Evolutionary conservation across 1,284 basidiomycete genomes (phyloP).

Genomic region (Ganoderma lucidum): DNA sequence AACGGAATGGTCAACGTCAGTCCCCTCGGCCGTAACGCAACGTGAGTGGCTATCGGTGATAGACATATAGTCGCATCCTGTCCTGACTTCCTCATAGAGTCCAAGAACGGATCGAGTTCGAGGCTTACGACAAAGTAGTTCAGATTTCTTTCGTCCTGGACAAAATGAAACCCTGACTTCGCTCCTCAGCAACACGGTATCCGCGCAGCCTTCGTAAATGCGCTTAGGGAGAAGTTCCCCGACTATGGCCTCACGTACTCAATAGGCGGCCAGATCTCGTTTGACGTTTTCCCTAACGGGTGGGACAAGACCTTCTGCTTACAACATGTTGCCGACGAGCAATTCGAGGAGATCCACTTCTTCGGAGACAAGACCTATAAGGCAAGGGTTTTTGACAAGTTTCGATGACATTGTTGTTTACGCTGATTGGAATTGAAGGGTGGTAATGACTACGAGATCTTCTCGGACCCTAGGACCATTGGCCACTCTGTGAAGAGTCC

Average conservation of each 20-base stretch:
- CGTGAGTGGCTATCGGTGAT: constrained; percentile 55
- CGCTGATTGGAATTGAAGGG: constrained; percentile 57
- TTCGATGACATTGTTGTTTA: not conserved
- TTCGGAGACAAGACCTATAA: constrained; percentile 94
- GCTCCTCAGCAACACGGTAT: constrained; percentile 63
- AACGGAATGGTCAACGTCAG: constrained; percentile 99
- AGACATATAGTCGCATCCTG: too few relatives aligned
- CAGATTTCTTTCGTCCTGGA: not conserved
- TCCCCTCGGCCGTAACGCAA: constrained; percentile 95
- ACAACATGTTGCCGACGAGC: constrained; percentile 81
- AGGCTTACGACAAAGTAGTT: constrained; percentile 77
- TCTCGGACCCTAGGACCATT: constrained; percentile 80
- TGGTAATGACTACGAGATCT: constrained; percentile 98
- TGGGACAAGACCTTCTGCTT: constrained; percentile 99
- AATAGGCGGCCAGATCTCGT: constrained; percentile 98
- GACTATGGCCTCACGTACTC: constrained; percentile 90
- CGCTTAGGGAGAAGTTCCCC: constrained; percentile 83
- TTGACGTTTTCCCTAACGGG: constrained; percentile 92
- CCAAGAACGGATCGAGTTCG: constrained; percentile 84
- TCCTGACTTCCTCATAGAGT: constrained; percentile 51
- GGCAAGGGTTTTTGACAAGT: constrained; percentile 47
- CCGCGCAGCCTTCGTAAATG: constrained; percentile 81
- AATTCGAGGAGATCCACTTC: constrained; percentile 97
- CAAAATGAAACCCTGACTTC: not conserved
- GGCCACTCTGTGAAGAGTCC: constrained; percentile 88